phyloP scores from a whole-genome alignment of 2,329 filamentous ascomycete genomes.

The Cladosporium sphaerospermum region DNA sequence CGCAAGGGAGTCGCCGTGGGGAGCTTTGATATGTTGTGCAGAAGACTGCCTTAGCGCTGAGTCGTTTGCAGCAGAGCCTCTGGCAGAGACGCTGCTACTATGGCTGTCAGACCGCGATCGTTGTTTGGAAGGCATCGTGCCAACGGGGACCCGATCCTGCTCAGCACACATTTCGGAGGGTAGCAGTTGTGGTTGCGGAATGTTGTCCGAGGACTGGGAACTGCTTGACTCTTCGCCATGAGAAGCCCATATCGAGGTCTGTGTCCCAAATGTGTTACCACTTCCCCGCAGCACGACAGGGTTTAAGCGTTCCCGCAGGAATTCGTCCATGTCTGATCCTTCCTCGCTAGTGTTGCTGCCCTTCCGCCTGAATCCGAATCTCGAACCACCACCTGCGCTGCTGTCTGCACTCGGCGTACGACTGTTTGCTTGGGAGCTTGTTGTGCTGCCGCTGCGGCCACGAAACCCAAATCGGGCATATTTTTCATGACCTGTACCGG shows the following conservation, averaged over 20 bases:
- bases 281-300: conserved; percentile 42
- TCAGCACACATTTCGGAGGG: conserved; percentile 23
- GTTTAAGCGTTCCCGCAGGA: conserved; percentile 38
- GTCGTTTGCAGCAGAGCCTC: background rate
- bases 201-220: conserved; percentile 18
- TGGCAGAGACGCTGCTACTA: background rate
- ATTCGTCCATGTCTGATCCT: conserved; percentile 40
- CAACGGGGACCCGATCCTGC: background rate
- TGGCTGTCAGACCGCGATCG: conserved; percentile 5
- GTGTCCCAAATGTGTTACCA: conserved; percentile 31
- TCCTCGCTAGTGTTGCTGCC: conserved; percentile 38
- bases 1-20: background rate
- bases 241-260: background rate
- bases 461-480: conserved; percentile 63
- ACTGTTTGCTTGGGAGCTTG: conserved; percentile 41
- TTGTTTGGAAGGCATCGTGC: no score
- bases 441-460: conserved; percentile 57
- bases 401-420: conserved; percentile 42
- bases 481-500: conserved; percentile 90
- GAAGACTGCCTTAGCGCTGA: background rate
- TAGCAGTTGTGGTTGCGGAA: conserved; percentile 21
- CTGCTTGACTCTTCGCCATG: conserved; percentile 8
- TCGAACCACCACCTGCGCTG: conserved; percentile 30
- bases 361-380: conserved; percentile 34
- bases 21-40: background rate